Conservation (phyloP, 2,329 filamentous ascomycete genomes). For the Fusarium agapanthi region DNA sequence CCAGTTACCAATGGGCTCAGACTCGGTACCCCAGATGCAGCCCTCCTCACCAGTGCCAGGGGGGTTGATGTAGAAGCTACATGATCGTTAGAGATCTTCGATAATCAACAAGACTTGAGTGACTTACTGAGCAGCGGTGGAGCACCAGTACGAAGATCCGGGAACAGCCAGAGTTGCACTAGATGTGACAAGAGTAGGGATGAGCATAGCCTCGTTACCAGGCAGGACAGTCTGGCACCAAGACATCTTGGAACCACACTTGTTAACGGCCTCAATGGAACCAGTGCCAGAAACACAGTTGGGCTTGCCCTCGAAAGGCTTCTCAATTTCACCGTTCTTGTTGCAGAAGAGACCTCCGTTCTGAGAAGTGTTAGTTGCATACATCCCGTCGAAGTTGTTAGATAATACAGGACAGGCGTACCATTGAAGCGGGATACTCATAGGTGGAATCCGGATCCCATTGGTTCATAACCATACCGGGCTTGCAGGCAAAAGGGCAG, state of each 20-base stretch:
- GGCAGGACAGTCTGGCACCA: conserved; percentile 84
- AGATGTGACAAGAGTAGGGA: conserved; percentile 73
- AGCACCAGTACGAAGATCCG: conserved; percentile 73
- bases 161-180: conserved; percentile 74
- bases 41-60: conserved; percentile 71
- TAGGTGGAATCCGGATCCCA: conserved; percentile 79
- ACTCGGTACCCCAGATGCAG: conserved; percentile 75
- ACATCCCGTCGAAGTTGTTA: background rate
- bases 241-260: conserved; percentile 67
- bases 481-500: conserved; percentile 80
- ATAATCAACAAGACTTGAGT: conserved; percentile 10
- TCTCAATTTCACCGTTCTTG: conserved; percentile 68
- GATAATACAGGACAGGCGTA: conserved; percentile 49
- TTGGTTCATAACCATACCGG: conserved; percentile 80
- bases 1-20: conserved; percentile 77
- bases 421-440: conserved; percentile 75
- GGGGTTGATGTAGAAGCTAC: conserved; percentile 79
- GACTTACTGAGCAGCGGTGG: conserved; percentile 77
- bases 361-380: conserved; percentile 50
- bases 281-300: conserved; percentile 78
- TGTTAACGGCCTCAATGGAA: conserved; percentile 72
- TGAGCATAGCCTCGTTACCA: conserved; percentile 84
- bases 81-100: conserved; percentile 44
- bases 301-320: conserved; percentile 73
- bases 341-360: conserved; percentile 80